Evolutionary conservation across 495 filamentous ascomycete genomes (phyloP).

Genomic region (Aspergillus ostianus): DNA sequence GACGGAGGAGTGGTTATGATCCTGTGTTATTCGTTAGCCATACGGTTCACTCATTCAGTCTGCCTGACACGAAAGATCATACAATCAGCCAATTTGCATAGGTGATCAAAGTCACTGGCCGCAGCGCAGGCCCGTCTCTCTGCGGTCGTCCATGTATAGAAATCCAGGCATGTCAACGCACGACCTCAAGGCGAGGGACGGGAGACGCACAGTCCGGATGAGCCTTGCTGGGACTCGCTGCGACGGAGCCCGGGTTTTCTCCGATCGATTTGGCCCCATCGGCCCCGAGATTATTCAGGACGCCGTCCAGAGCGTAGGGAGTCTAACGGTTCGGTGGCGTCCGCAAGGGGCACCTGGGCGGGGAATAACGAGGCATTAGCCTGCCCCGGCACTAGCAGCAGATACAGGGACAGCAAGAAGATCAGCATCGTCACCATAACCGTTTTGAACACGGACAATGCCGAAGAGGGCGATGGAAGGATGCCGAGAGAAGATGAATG

Average conservation of each 20-base stretch:
- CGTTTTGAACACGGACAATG: background rate
- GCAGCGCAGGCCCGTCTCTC: slow-evolving; percentile 55
- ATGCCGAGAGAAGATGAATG: background rate
- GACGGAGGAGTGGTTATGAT: slow-evolving; percentile 40
- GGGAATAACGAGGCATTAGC: too few relatives aligned
- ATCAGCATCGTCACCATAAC: background rate
- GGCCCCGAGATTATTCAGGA: slow-evolving; percentile 55
- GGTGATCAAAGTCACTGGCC: slow-evolving; percentile 37
- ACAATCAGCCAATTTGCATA: slow-evolving; percentile 35
- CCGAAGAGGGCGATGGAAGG: background rate
- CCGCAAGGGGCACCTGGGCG: background rate
- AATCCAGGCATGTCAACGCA: slow-evolving; percentile 37
- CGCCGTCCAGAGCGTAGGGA: slow-evolving; percentile 47
- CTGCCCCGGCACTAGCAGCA: background rate
- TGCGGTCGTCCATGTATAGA: slow-evolving; percentile 65
- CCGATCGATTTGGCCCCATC: slow-evolving; percentile 42
- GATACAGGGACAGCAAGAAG: background rate
- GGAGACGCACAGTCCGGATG: slow-evolving; percentile 50
- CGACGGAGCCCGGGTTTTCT: slow-evolving; percentile 44
- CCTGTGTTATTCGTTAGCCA: slow-evolving; percentile 3
- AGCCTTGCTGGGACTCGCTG: slow-evolving; percentile 53
- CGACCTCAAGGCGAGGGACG: background rate
- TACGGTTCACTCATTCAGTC: too few relatives aligned
- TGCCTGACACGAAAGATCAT: background rate
- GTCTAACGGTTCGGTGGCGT: slow-evolving; percentile 28